phyloP scores from a whole-genome alignment of 305 asterid species.

The Euphrasia arctica region DNA sequence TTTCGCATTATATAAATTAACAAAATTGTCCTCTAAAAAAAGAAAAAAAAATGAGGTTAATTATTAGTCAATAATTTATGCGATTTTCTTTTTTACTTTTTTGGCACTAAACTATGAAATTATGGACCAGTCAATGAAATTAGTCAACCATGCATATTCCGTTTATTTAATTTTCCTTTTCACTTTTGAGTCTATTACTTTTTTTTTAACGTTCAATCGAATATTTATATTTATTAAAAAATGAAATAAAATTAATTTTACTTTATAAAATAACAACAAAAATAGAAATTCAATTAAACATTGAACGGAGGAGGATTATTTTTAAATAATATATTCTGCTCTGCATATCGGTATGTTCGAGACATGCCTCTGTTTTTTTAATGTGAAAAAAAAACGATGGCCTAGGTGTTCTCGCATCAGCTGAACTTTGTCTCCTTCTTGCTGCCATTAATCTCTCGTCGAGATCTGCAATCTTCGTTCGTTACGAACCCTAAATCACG shows the following conservation, averaged over 20 bases:
- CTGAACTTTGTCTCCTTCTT: constrained; percentile 37
- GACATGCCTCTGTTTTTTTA: too few species aligned
- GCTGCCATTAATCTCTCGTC: constrained; percentile 18
- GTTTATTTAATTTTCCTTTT: too few species aligned
- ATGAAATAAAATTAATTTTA: too few species aligned
- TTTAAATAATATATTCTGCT: too few species aligned
- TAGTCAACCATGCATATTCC: not conserved
- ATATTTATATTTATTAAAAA: too few species aligned
- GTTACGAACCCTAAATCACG: not conserved
- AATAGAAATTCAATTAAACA: not conserved
- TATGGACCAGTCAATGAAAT: not conserved
- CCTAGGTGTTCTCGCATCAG: constrained; percentile 37
- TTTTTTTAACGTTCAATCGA: too few species aligned
- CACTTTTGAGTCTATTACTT: too few species aligned
- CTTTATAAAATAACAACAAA: not conserved
- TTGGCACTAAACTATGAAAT: not conserved
- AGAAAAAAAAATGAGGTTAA: too few species aligned
- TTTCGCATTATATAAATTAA: too few species aligned
- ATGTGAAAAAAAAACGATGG: constrained; percentile 17
- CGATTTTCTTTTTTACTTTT: constrained; percentile 1
- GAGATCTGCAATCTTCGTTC: constrained; percentile 40
- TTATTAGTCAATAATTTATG: constrained; percentile 7
- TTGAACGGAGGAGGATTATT: too few species aligned
- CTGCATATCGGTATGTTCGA: too few species aligned
- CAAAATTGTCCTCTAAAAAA: too few species aligned